A percentile compares a stretch with the other conserved stretches of the same genome.
phyloP scores from a whole-genome alignment of 192 early-diverging fungal genomes.

The Backusella circina region DNA sequence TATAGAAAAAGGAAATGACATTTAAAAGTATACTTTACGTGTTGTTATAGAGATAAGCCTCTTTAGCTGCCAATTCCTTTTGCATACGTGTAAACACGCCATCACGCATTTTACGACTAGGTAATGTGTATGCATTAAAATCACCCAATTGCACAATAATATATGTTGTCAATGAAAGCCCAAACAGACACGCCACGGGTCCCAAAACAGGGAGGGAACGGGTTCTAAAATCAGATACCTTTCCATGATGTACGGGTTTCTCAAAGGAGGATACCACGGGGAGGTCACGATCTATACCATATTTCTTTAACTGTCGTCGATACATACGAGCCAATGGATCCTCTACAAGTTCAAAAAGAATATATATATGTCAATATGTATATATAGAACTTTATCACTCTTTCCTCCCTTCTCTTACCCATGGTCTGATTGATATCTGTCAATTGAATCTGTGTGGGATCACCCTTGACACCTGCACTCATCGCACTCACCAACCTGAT shows the following conservation, averaged over 20 bases:
- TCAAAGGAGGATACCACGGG: slow-evolving; percentile 91
- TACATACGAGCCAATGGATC: slow-evolving; percentile 87
- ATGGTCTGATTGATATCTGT: slow-evolving; percentile 89
- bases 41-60: slow-evolving; percentile 21
- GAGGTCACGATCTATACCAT: slow-evolving; percentile 71
- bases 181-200: slow-evolving; percentile 90
- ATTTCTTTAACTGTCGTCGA: slow-evolving; percentile 63
- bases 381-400: not conserved
- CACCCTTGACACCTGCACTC: slow-evolving; percentile 92
- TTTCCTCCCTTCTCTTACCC: slow-evolving; percentile 36
- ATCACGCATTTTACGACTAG: slow-evolving; percentile 65
- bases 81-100: slow-evolving; percentile 68
- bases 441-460: slow-evolving; percentile 90
- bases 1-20: not conserved
- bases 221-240: slow-evolving; percentile 73
- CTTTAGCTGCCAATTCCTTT: slow-evolving; percentile 62
- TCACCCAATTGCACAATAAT: slow-evolving; percentile 62
- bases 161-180: slow-evolving; percentile 85
- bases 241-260: slow-evolving; percentile 73
- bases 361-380: too few relatives aligned
- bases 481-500: slow-evolving; percentile 84
- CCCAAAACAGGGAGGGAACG: slow-evolving; percentile 67
- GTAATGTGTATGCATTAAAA: slow-evolving; percentile 51
- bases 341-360: slow-evolving; percentile 56
- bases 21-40: slow-evolving; percentile 15